Percentiles rank a stretch among this genome's conserved stretches.
Evolutionary conservation across 805 yeast genomes (phyloP).

Genomic region (Yarrowia sp.): DNA sequence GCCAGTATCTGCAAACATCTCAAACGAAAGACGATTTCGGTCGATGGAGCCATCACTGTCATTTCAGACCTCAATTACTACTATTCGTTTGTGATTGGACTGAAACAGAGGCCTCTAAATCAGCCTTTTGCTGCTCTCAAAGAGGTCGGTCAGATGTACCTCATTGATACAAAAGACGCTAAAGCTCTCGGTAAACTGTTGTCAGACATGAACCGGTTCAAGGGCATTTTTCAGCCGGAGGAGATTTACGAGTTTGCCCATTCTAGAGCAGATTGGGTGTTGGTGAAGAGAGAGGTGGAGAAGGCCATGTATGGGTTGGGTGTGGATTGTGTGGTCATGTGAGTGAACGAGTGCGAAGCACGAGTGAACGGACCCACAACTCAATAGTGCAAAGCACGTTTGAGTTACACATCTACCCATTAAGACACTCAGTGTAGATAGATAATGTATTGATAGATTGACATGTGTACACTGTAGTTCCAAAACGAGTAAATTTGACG

Average conservation of each 20-base stretch:
- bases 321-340: constrained; percentile 57
- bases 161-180: constrained; percentile 71
- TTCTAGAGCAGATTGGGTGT: constrained; percentile 81
- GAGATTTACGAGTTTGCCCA: constrained; percentile 92
- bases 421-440: not conserved
- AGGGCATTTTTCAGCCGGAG: constrained; percentile 87
- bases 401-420: not conserved
- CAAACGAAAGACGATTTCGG: constrained; percentile 69
- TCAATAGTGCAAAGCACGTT: no score
- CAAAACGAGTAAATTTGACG: no score
- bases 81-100: constrained; percentile 60
- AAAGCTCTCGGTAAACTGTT: constrained; percentile 80
- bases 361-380: not conserved
- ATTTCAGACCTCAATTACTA: constrained; percentile 79
- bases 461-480: no score
- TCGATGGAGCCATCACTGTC: constrained; percentile 76
- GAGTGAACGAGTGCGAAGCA: not conserved
- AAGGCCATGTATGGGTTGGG: constrained; percentile 91
- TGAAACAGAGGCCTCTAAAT: constrained; percentile 56
- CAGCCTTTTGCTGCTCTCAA: constrained; percentile 79
- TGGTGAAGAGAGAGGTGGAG: constrained; percentile 76
- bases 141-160: constrained; percentile 77
- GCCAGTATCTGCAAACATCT: constrained; percentile 71
- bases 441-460: not conserved
- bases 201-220: constrained; percentile 78